Base-by-base conservation (phyloP, 176 grass and related monocot genomes). In the Lolium multiflorum region DNA sequence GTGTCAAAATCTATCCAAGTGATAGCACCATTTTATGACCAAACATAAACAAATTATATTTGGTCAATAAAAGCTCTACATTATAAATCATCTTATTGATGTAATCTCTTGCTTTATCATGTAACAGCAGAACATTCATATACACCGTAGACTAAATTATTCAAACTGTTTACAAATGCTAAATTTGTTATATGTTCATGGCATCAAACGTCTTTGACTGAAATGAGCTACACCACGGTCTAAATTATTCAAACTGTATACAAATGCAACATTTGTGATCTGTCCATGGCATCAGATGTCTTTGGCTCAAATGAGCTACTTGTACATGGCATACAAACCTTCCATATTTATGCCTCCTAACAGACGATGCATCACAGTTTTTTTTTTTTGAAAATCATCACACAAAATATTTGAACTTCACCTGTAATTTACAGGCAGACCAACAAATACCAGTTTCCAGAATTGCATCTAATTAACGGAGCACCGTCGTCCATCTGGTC, bases 371-470 rank as follows among this genome's bases (percentile, higher is more conserved):
- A 31, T 38, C 66, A 6, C 41, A 43, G 41, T 43, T 43, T 43
- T 7, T 7, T 17, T 51, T 17, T 3, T 37, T 60, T 41, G 8
- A 3, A 72, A 73, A 39, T 41, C 9, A 87, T 52, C 26, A 87
- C 17, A 13, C 18, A 17, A 70, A 78, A 14, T 20, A 9, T n/a
- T 73, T 20, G 2, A 59, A 70, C 43, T 41, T 51, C 50, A 60
- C 50, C 24, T 41, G 62, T 38, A 5, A 48, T 75, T 73, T 70
- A 28, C n/a, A 64, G 3, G 10, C 21, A 7, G 43, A 70, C 22
- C 37, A 49, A 71, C 10, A 79, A 81, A 50, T 24, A 56, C 16
- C 16, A 5, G 5, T 82, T 82, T 75, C 47, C 76, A 76, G 62
- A 46, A 82, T 5, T 41, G 69, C 41, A 38, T 12, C 15, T 61